A percentile compares a stretch with the other conserved stretches of the same genome.
Conservation (phyloP, 1,139 yeast genomes). For the Pichia sp. region DNA sequence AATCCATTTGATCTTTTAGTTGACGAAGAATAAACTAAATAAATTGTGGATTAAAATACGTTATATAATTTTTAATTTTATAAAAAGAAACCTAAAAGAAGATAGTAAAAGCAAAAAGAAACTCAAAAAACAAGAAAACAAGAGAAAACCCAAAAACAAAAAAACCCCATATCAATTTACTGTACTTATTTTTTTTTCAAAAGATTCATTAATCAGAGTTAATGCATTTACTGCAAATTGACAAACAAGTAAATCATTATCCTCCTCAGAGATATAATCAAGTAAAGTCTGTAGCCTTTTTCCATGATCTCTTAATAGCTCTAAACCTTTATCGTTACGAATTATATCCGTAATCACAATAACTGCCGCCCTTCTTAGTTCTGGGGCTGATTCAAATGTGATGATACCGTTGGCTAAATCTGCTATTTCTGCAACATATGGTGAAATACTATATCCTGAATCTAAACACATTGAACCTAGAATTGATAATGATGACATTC, state of each 20-base stretch:
- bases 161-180: not conserved
- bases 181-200: constrained; percentile 18
- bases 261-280: constrained; percentile 41
- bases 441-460: constrained; percentile 33
- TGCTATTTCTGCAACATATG: constrained; percentile 47
- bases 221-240: constrained; percentile 43
- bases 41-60: not conserved
- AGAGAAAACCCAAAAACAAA: not conserved
- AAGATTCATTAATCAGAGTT: constrained; percentile 38
- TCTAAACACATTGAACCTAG: constrained; percentile 59
- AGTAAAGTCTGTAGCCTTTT: constrained; percentile 37
- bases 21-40: constrained; percentile 37
- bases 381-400: constrained; percentile 44
- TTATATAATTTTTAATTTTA: not conserved
- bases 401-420: constrained; percentile 76
- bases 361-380: constrained; percentile 70
- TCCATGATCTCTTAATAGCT: constrained; percentile 45
- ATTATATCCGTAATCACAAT: constrained; percentile 62
- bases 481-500: constrained; percentile 85
- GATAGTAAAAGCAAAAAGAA: not conserved
- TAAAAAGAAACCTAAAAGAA: not conserved
- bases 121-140: not conserved
- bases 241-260: constrained; percentile 50
- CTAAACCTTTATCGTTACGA: constrained; percentile 32
- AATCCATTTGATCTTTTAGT: constrained; percentile 45